Conservation (phyloP, 2,329 filamentous ascomycete species). For the Triangularia setosa region DNA sequence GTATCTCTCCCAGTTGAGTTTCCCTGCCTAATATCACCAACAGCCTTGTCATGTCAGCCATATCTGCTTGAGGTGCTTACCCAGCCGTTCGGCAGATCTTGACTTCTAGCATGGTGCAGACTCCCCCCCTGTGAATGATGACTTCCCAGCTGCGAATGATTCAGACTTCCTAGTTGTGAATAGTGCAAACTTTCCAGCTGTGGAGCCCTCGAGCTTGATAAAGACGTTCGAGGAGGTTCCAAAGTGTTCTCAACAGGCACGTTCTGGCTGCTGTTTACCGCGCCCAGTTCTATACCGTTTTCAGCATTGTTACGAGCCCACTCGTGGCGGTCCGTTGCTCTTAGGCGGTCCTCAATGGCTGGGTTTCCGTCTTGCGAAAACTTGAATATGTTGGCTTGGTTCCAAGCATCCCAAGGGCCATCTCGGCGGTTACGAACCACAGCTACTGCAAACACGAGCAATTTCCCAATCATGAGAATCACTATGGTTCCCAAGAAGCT, state of each 20-base stretch:
- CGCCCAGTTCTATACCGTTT: neutral
- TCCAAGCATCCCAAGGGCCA: neutral
- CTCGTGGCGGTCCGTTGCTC: neutral
- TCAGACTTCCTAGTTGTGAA: neutral
- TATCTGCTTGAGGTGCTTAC: neutral
- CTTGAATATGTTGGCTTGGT: neutral
- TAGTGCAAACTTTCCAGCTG: neutral
- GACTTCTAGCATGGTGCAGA: neutral
- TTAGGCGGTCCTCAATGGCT: neutral
- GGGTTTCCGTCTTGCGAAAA: neutral
- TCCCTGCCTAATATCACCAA: neutral
- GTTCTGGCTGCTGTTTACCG: neutral
- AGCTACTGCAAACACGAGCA: neutral
- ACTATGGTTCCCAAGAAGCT: neutral
- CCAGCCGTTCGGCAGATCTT: neutral
- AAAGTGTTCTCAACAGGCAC: neutral
- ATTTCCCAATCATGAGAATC: neutral
- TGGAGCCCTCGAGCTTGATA: neutral
- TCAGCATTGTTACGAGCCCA: neutral
- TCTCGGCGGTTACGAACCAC: neutral
- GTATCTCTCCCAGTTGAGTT: neutral
- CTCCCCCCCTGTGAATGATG: neutral
- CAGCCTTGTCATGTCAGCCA: neutral
- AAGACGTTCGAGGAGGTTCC: neutral
- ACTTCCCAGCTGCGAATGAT: neutral